Base-by-base conservation (phyloP, 441 rosid species). In the Melastoma candidum region DNA sequence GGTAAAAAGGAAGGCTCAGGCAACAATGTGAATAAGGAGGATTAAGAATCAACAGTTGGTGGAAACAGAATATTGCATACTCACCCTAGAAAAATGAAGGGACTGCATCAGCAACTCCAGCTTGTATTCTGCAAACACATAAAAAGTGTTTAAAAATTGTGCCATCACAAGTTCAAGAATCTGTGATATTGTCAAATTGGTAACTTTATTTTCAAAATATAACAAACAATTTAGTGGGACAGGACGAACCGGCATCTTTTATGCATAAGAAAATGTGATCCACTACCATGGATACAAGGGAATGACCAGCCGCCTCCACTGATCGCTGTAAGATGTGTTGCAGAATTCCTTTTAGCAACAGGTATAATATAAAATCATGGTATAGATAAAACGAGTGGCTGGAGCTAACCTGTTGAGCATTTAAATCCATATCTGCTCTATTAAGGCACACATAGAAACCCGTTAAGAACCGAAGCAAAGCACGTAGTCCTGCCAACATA, bases 261-360 rank as follows among this genome's bases (percentile, higher is more conserved):
- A 93, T 83, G 80, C 96, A 76, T 47, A 93, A 81, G 83, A 89
- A 93, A 57, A 93, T 83, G 77, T 93, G 99, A 77, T 93, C 99
- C 76, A 93, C 97, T 64, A 86, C 72, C 69, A 89, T 66, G 9
- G 95, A 83, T 69, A 89, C 96, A 22, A 89, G 63, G 64, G 96
- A 93, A 51, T 81, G 77, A 47, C 96, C 96, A 57, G 99, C 97
- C 61, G 93, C 95, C 78, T 93, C 99, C 26, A 79, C 77, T 54
- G 84, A 89, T 70, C 76, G 70, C 90, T 78, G 77, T 29, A 29
- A 29, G 7, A 29, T 29, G 36, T 29, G 36, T 29, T 29, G 54
- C 71, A 62, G 51, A 17, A 71, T 45, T 58, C 58, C 71, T 49
- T 57, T 47, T 57, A 61, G 49, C 36, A 29, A 29, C 56, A 52